Evolutionary conservation across 495 filamentous ascomycete genomes (phyloP).

Genomic region (Penicillium mononematosum): DNA sequence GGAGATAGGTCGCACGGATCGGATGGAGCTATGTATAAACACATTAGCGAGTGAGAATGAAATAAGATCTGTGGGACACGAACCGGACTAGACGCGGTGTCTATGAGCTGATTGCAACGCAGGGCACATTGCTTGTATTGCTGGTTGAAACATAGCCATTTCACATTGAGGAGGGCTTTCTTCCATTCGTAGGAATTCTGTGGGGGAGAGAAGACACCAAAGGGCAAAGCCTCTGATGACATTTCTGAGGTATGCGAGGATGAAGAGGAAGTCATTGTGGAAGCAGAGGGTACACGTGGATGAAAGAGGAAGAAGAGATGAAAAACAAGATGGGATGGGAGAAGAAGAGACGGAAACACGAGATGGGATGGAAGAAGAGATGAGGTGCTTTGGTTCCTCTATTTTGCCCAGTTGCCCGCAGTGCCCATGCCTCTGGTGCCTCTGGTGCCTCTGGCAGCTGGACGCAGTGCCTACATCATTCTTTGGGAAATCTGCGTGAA

Average conservation of each 20-base stretch:
- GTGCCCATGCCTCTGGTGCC: background rate
- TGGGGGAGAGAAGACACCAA: constrained; percentile 17
- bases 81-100: constrained; percentile 28
- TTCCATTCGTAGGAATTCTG: constrained; percentile 37
- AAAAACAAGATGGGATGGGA: background rate
- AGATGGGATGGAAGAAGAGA: constrained; percentile 2
- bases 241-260: background rate
- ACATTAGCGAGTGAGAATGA: constrained; percentile 4
- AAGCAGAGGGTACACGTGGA: background rate
- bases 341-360: background rate
- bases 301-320: background rate
- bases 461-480: background rate
- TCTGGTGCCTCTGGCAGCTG: background rate
- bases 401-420: background rate
- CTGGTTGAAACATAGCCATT: constrained; percentile 36
- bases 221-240: constrained; percentile 8
- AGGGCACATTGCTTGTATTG: constrained; percentile 49
- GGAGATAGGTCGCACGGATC: constrained; percentile 40
- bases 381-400: background rate
- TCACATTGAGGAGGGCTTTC: constrained; percentile 31
- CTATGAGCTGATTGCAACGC: constrained; percentile 34
- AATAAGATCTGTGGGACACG: constrained; percentile 11
- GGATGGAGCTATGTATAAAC: constrained; percentile 34
- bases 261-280: background rate
- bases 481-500: background rate